Base-by-base conservation (phyloP, 352 stramenopile genomes). In the Phytophthora kernoviae region DNA sequence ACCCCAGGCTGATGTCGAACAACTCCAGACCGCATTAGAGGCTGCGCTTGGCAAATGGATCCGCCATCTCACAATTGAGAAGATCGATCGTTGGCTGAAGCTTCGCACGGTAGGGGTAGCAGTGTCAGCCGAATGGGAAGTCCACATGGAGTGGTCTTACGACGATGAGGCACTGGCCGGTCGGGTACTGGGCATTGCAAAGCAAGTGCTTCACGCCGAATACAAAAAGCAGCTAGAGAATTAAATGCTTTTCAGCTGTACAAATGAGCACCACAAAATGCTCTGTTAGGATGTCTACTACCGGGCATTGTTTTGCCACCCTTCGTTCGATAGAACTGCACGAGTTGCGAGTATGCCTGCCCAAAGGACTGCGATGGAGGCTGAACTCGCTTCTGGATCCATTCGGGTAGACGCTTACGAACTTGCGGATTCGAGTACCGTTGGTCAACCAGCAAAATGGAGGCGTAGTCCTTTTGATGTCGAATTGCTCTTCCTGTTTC, bases 401-500 rank as follows among this genome's bases (percentile, higher is more conserved):
- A 96, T 51, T 85, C 70, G 4, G 87, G 87, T 3, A 96, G 58
- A 5, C 84, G 81, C 11, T 66, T 81, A 18, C 85, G 84, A 62
- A 93, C 83, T 6, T 63, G 37, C 26, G 69, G 56, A 43, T 59
- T 92, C 30, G 72, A 71, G 62, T 99, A 99, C 14, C 98, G 88
- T 69, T 86, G 74, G 71, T 99, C 98, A 43, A 98, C 73, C 11
- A 99, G 75, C 15, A 99, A 65, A 58, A 99, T 98, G 21, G 87
- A 87, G 5, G 97, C 95, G 70, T 98, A 99, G 70, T 99, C 98
- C 22, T 96, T 92, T 30, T 91, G 91, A 72, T 99, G 97, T 1
- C 98, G 87, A 77, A 99, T 99, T 9, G 97, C 96, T 34, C 98
- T 83, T 34, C 86, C 85, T 94, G 33, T 49, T 30, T 52, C 36